Conservation (phyloP, 1,284 basidiomycete genomes). For the Neotropicomus parvogracilis region DNA sequence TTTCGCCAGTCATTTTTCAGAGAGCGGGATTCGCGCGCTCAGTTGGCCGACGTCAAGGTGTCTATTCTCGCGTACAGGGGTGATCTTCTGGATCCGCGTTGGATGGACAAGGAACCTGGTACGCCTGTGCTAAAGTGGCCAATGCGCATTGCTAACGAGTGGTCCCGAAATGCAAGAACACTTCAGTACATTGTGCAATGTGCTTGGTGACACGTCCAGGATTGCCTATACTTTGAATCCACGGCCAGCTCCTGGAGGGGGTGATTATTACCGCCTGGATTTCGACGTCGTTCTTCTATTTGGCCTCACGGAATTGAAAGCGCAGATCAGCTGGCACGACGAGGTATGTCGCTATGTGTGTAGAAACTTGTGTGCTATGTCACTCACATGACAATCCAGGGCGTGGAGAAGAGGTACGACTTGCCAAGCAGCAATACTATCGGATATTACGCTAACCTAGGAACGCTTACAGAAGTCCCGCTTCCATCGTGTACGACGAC, state of each 20-base stretch:
- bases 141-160: not conserved
- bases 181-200: slow-evolving; percentile 11
- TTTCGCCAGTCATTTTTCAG: not conserved
- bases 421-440: not conserved
- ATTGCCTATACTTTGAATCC: not conserved
- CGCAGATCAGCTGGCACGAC: slow-evolving; percentile 20
- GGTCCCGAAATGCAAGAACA: not conserved
- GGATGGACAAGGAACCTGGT: slow-evolving; percentile 24
- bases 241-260: not conserved
- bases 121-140: not conserved
- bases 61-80: slow-evolving; percentile 16
- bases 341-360: slow-evolving; percentile 1
- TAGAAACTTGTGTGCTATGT: not conserved
- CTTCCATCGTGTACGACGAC: slow-evolving; percentile 36
- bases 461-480: slow-evolving; percentile 31
- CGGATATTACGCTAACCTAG: not conserved
- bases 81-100: slow-evolving; percentile 4
- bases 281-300: slow-evolving; percentile 15
- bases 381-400: slow-evolving; percentile 17
- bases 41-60: not conserved
- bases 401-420: slow-evolving; percentile 25
- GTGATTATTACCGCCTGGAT: slow-evolving; percentile 5
- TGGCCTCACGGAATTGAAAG: slow-evolving; percentile 17
- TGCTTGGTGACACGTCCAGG: slow-evolving; percentile 12
- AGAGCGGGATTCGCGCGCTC: not conserved